Evolutionary conservation across 2,329 filamentous ascomycete genomes (phyloP).

Genomic region (Fusarium coffeatum): DNA sequence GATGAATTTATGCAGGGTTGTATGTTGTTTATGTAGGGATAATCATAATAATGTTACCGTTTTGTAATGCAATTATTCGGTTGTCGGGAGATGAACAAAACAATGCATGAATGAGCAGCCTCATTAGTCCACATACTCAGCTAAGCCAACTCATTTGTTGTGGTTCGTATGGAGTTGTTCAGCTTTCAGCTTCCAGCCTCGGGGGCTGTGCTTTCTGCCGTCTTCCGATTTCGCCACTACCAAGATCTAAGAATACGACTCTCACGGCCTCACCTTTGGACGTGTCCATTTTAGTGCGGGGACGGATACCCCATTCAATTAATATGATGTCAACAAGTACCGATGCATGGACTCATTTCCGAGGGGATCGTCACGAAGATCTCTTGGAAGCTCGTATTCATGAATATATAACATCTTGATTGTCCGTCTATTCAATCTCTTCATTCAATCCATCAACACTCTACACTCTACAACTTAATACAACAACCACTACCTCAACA

Average conservation of each 20-base stretch:
- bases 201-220: not conserved
- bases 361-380: constrained; percentile 31
- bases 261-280: too few species aligned
- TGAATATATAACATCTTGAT: constrained; percentile 20
- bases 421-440: too few species aligned
- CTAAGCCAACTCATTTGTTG: not conserved
- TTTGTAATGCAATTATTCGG: constrained; percentile 3
- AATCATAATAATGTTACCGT: not conserved
- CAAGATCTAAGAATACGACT: not conserved
- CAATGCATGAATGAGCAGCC: not conserved
- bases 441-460: too few species aligned
- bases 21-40: constrained; percentile 6
- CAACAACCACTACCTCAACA: too few species aligned
- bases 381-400: constrained; percentile 21
- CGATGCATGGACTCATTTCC: constrained; percentile 20
- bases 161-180: not conserved
- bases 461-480: too few species aligned
- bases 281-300: not conserved
- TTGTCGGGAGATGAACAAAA: not conserved
- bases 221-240: too few species aligned
- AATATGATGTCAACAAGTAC: constrained; percentile 38
- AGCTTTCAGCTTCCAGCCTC: not conserved
- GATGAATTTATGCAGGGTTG: not conserved
- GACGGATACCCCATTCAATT: not conserved
- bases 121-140: not conserved